Conservation (phyloP, 352 stramenopile genomes). For the Pythium monospermum region DNA sequence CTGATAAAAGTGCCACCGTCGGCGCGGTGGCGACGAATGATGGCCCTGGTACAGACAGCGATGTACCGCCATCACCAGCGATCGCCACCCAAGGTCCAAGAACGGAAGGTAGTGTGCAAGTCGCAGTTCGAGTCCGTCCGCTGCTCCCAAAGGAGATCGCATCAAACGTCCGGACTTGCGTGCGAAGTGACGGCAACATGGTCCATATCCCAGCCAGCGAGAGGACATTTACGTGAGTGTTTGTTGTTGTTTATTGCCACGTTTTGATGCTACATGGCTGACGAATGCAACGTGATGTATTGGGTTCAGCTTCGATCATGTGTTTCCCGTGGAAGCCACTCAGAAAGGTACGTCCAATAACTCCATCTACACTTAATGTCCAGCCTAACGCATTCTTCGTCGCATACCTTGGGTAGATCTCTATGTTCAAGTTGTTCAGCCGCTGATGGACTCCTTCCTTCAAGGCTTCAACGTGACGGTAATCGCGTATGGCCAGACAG, state of each 20-base stretch:
- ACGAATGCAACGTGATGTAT: not conserved
- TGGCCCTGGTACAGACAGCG: not conserved
- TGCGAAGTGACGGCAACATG: conserved; percentile 31
- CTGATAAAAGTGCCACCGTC: too few species aligned
- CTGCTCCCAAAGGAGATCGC: conserved; percentile 74
- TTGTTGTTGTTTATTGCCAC: not conserved
- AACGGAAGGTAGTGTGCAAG: conserved; percentile 57
- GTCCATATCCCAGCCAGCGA: conserved; percentile 35
- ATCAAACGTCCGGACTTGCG: conserved; percentile 36
- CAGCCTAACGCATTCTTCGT: too few species aligned
- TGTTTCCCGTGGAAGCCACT: conserved; percentile 51
- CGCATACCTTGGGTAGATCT: conserved; percentile 31
- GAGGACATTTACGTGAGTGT: conserved; percentile 63
- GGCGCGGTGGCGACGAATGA: not conserved
- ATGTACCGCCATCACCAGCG: too few species aligned
- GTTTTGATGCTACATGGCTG: not conserved
- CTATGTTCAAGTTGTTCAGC: conserved; percentile 67
- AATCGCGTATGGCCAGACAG: conserved; percentile 84
- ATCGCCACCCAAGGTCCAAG: too few species aligned
- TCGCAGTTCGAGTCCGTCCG: conserved; percentile 75
- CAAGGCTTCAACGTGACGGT: conserved; percentile 89
- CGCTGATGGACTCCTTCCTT: conserved; percentile 78
- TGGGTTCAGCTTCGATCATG: conserved; percentile 68
- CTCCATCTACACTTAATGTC: too few species aligned
- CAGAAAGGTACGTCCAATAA: conserved; percentile 50